These are phyloP conservation scores for Peronosclerospora sorghi DNA, from an alignment of 352 stramenopile species.

Conservation along the genomic window DNA sequence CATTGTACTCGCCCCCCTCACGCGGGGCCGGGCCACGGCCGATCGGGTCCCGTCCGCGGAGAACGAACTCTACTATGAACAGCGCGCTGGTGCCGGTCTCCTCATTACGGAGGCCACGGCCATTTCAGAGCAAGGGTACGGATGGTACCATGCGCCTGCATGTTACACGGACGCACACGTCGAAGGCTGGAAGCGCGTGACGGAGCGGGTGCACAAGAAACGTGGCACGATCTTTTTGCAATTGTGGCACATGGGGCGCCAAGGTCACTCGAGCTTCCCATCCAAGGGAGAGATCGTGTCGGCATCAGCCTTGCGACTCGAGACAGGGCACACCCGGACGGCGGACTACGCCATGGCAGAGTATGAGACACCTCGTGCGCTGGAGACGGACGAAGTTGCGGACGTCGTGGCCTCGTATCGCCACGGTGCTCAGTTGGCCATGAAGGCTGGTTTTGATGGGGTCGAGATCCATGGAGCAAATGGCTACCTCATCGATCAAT, in stretches of 20 bases:
- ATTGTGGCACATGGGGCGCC: slow-evolving; percentile 72
- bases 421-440: slow-evolving; percentile 25
- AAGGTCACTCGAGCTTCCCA: slow-evolving; percentile 44
- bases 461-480: slow-evolving; percentile 71
- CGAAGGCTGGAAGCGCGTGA: slow-evolving; percentile 40
- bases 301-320: slow-evolving; percentile 19
- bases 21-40: slow-evolving; percentile 20
- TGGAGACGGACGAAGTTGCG: slow-evolving; percentile 63
- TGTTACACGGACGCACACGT: slow-evolving; percentile 34
- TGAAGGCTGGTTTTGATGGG: slow-evolving; percentile 55
- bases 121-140: slow-evolving; percentile 30
- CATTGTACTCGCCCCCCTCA: slow-evolving; percentile 42
- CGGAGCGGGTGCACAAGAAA: slow-evolving; percentile 65
- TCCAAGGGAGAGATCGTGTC: slow-evolving; percentile 35
- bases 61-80: slow-evolving; percentile 48
- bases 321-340: slow-evolving; percentile 11
- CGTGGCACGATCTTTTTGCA: slow-evolving; percentile 69
- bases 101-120: slow-evolving; percentile 51
- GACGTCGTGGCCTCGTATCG: slow-evolving; percentile 50
- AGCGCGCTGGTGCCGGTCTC: slow-evolving; percentile 41
- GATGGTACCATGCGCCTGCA: slow-evolving; percentile 20
- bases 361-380: slow-evolving; percentile 33
- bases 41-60: slow-evolving; percentile 30
- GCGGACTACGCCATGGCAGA: slow-evolving; percentile 12
- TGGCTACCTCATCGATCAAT: slow-evolving; percentile 87